phyloP scores from a whole-genome alignment of 495 filamentous ascomycete species.

The Penicilliopsis zonata region DNA sequence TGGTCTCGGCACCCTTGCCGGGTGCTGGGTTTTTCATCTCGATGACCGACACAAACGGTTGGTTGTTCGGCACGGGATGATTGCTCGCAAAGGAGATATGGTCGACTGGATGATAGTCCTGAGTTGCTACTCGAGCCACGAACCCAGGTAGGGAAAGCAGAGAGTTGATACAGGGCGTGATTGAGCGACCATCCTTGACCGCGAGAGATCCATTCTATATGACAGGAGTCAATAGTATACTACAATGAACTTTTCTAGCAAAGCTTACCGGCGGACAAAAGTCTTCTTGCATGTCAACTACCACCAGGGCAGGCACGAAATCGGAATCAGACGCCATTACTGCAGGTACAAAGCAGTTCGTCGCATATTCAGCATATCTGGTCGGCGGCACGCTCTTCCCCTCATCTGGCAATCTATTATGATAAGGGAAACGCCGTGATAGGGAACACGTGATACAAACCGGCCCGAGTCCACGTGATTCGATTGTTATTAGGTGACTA shows the following conservation, averaged over 20 bases:
- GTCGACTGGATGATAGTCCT: constrained; percentile 75
- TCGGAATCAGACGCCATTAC: too few species aligned
- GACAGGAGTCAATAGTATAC: too few species aligned
- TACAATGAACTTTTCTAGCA: too few species aligned
- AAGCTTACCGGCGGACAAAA: constrained; percentile 77
- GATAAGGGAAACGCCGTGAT: too few species aligned
- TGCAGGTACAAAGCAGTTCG: too few species aligned
- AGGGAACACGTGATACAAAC: too few species aligned
- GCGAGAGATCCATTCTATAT: constrained; percentile 69
- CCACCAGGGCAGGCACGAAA: constrained; percentile 43
- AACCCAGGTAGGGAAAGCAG: constrained; percentile 63
- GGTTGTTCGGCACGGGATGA: constrained; percentile 52
- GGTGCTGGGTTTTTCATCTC: constrained; percentile 55
- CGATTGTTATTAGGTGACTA: background rate
- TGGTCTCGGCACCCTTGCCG: constrained; percentile 45
- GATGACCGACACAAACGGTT: constrained; percentile 50
- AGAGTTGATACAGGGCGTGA: constrained; percentile 59
- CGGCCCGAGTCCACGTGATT: background rate
- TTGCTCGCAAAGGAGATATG: constrained; percentile 88
- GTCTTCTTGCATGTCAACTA: constrained; percentile 91
- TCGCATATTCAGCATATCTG: too few species aligned
- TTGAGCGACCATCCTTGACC: constrained; percentile 56
- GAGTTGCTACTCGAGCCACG: constrained; percentile 62
- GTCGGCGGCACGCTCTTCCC: too few species aligned
- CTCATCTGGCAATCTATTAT: too few species aligned